Percentiles rank a stretch among this genome's conserved stretches.
phyloP scores from a whole-genome alignment of 139 green algal genomes.

The Chlorella sp. region DNA sequence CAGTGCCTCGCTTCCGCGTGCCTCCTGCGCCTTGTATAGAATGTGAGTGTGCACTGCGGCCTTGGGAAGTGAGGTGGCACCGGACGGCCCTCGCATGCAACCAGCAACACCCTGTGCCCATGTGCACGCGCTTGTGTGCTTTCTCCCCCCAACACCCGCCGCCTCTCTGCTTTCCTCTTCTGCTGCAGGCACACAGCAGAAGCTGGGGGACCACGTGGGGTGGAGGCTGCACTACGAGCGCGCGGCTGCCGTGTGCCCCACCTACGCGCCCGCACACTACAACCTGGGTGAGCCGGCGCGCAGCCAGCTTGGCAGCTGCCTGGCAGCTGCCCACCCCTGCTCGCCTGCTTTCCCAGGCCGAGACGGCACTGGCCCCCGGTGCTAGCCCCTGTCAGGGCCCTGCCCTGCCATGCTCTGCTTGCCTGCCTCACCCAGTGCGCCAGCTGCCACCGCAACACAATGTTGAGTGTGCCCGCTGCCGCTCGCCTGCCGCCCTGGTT shows the following conservation, averaged over 20 bases:
- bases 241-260: conserved; percentile 49
- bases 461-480: neutral
- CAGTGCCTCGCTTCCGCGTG: neutral
- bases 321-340: neutral
- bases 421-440: neutral
- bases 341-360: too few species aligned
- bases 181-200: conserved; percentile 74
- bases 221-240: conserved; percentile 32
- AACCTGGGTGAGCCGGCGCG: conserved; percentile 60
- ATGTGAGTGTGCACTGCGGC: neutral
- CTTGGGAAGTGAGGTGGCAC: neutral
- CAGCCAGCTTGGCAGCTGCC: neutral
- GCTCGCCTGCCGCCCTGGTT: too few species aligned
- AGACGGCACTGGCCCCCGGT: too few species aligned
- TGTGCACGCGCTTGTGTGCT: too few species aligned
- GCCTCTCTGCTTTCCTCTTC: neutral
- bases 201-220: conserved; percentile 57
- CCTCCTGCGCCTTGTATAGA: neutral
- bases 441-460: neutral
- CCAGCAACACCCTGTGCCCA: too few species aligned
- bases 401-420: neutral
- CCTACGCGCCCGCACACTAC: conserved; percentile 75
- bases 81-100: too few species aligned
- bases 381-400: too few species aligned
- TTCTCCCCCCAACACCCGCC: too few species aligned